These are phyloP conservation scores for Chaetomium sp. DNA, from an alignment of 2,329 filamentous ascomycete genomes.

Conservation along the genomic window DNA sequence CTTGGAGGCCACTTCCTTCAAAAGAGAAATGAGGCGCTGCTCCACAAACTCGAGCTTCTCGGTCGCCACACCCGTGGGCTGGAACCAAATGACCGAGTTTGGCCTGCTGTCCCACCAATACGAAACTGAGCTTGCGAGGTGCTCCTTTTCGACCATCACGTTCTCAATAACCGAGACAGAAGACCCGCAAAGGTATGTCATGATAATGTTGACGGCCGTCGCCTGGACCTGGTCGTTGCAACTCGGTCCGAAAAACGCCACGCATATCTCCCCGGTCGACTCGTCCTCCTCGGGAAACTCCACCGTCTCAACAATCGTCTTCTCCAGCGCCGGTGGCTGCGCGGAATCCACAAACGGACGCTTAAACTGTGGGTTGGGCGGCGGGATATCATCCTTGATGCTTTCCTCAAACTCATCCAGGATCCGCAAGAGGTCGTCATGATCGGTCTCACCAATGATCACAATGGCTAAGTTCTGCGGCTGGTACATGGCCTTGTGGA, in stretches of 20 bases:
- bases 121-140: constrained; percentile 78
- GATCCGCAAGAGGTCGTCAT: constrained; percentile 70
- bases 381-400: constrained; percentile 75
- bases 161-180: constrained; percentile 92
- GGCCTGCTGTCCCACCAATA: constrained; percentile 75
- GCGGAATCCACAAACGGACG: constrained; percentile 87
- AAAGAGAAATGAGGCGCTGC: constrained; percentile 73
- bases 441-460: constrained; percentile 86
- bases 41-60: constrained; percentile 79
- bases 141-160: constrained; percentile 83
- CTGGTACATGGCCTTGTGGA: constrained; percentile 96
- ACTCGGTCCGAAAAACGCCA: constrained; percentile 81
- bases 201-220: constrained; percentile 69
- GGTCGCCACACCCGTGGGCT: constrained; percentile 79
- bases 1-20: constrained; percentile 72
- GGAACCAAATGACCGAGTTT: constrained; percentile 77
- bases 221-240: constrained; percentile 63
- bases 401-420: constrained; percentile 83
- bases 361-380: constrained; percentile 67
- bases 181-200: constrained; percentile 86
- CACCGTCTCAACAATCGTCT: constrained; percentile 69
- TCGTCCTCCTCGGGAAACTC: constrained; percentile 97
- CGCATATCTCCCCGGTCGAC: constrained; percentile 78
- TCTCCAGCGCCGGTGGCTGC: constrained; percentile 63
- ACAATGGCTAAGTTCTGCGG: constrained; percentile 90